Conservation (phyloP, 495 filamentous ascomycete genomes). For the Niebla homalea region DNA sequence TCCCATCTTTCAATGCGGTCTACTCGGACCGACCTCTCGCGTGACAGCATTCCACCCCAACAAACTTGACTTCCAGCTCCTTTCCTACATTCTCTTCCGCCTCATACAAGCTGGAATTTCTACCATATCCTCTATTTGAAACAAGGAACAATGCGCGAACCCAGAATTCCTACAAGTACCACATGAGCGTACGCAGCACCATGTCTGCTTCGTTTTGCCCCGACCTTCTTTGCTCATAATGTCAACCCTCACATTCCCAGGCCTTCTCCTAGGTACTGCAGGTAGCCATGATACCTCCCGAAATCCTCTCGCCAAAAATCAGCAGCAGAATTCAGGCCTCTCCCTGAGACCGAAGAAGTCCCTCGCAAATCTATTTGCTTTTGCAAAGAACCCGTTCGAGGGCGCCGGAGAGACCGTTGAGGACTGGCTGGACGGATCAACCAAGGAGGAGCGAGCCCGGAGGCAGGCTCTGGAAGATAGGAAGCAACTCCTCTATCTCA, state of each 20-base stretch:
- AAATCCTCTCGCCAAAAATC: not conserved
- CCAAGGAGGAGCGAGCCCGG: slow-evolving; percentile 38
- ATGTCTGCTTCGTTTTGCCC: no score
- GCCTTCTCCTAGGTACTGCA: not conserved
- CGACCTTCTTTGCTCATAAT: not conserved
- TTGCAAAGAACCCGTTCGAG: slow-evolving; percentile 15
- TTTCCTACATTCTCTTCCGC: no score
- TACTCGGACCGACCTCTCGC: no score
- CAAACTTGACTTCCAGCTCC: no score
- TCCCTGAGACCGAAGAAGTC: slow-evolving; percentile 4
- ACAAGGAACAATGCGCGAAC: no score
- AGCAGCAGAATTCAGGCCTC: not conserved
- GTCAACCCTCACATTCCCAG: not conserved
- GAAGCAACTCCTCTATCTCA: slow-evolving; percentile 47
- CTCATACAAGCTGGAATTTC: no score
- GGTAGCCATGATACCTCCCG: not conserved
- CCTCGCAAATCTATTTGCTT: slow-evolving; percentile 11
- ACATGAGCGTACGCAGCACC: no score
- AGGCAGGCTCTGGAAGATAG: slow-evolving; percentile 40
- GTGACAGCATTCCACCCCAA: no score
- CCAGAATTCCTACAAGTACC: no score
- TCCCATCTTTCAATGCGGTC: no score
- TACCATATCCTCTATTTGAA: no score
- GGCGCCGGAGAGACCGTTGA: slow-evolving; percentile 33
- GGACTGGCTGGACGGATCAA: slow-evolving; percentile 42